Percentiles rank a stretch among this genome's conserved stretches.
These are phyloP conservation scores for Trichophyton schoenleinii DNA, from an alignment of 2,329 filamentous ascomycete species.

Conservation along the genomic window DNA sequence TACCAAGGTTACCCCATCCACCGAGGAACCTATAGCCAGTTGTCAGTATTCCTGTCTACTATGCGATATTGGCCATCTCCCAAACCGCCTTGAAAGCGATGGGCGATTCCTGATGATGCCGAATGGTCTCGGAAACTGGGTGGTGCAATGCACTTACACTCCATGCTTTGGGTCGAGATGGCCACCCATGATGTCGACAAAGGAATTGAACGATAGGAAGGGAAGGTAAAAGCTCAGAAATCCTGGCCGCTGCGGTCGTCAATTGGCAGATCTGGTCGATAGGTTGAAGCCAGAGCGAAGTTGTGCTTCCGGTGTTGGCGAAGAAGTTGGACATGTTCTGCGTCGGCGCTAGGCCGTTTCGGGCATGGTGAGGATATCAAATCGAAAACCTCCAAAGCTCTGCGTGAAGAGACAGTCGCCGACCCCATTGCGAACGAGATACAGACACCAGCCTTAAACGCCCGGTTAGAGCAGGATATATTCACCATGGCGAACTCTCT, in stretches of 20 bases:
- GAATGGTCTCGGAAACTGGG: background rate
- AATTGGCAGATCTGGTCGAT: background rate
- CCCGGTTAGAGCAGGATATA: background rate
- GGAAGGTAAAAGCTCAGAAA: background rate
- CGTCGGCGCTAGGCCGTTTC: slow-evolving; percentile 1
- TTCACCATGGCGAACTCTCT: slow-evolving; percentile 16
- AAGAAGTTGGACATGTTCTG: background rate
- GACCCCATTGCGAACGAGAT: background rate
- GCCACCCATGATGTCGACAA: slow-evolving; percentile 24
- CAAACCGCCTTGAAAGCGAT: background rate
- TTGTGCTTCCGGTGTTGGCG: background rate
- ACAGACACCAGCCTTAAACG: background rate
- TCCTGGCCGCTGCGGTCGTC: background rate
- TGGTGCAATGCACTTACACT: slow-evolving; percentile 25
- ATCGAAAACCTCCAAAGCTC: background rate
- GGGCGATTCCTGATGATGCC: background rate
- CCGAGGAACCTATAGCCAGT: slow-evolving; percentile 51
- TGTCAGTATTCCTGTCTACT: background rate
- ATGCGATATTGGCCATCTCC: background rate
- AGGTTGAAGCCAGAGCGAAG: background rate
- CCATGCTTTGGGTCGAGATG: slow-evolving; percentile 32
- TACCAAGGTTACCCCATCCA: slow-evolving; percentile 63
- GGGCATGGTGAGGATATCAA: slow-evolving; percentile 1
- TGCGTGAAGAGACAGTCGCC: background rate
- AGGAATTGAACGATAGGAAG: background rate